Conservation (phyloP, 179 eudicot genomes). For the Sideroxylon spinosum region DNA sequence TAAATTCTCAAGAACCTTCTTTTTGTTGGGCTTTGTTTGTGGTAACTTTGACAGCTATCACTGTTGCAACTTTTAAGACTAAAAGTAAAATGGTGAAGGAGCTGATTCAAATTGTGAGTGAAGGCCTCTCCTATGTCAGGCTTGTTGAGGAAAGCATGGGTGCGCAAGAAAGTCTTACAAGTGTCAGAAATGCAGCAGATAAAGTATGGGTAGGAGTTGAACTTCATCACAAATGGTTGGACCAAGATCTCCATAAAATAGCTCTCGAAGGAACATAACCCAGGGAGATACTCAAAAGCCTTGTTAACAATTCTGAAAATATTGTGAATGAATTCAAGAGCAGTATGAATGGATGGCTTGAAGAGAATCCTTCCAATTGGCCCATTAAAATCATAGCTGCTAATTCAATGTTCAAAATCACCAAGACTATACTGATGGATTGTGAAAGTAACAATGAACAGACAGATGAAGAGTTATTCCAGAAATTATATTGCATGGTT, state of each 20-base stretch:
- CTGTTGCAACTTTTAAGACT: slow-evolving; percentile 1
- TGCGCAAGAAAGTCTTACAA: background rate
- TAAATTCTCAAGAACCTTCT: background rate
- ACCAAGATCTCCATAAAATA: slow-evolving; percentile 8
- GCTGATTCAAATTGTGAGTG: slow-evolving; percentile 14
- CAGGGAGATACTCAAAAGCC: background rate
- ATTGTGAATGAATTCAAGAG: background rate
- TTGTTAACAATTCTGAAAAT: background rate
- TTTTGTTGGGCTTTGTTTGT: slow-evolving; percentile 14
- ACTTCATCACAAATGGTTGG: slow-evolving; percentile 1
- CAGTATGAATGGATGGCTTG: no score
- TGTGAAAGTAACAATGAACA: no score
- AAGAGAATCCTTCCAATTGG: no score
- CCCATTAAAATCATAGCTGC: no score
- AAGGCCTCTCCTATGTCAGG: slow-evolving; percentile 6
- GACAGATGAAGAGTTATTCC: no score
- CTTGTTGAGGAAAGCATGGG: background rate
- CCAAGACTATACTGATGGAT: no score
- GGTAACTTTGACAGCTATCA: slow-evolving; percentile 35
- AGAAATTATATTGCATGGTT: no score
- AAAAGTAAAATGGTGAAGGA: background rate
- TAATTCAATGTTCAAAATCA: no score
- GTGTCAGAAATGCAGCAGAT: background rate
- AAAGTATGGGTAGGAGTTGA: slow-evolving; percentile 12
- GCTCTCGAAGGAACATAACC: background rate